phyloP scores from a whole-genome alignment of 495 filamentous ascomycete genomes.

The Xylaria venustula region DNA sequence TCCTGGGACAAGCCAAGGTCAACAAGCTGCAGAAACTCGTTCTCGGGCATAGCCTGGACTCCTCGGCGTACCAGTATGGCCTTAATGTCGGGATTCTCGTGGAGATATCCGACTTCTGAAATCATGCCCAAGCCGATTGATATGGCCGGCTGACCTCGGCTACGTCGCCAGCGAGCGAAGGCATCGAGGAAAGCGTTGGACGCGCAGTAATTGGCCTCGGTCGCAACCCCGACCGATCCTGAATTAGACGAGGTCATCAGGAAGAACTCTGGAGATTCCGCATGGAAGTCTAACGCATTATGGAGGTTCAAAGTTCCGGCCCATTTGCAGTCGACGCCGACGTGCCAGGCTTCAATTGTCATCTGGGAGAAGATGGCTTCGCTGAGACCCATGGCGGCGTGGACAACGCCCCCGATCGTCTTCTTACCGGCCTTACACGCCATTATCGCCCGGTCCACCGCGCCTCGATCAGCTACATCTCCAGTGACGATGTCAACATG shows the following conservation, averaged over 20 bases:
- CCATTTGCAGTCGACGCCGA: constrained; percentile 40
- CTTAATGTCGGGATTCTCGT: constrained; percentile 30
- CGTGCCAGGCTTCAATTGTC: constrained; percentile 33
- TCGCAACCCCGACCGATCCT: constrained; percentile 27
- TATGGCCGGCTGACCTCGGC: constrained; percentile 18
- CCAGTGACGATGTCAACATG: constrained; percentile 22
- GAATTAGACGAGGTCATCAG: constrained; percentile 33
- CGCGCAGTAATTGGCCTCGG: constrained; percentile 39
- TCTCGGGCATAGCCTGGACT: constrained; percentile 30
- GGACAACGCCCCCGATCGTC: constrained; percentile 27
- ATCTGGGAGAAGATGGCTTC: constrained; percentile 44
- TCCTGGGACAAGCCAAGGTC: no score
- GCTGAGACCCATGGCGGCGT: constrained; percentile 42
- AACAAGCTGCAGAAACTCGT: constrained; percentile 34
- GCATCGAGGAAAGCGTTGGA: constrained; percentile 37
- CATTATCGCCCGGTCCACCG: constrained; percentile 18
- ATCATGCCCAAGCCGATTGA: constrained; percentile 23
- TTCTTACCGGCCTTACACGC: constrained; percentile 6
- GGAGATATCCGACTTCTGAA: constrained; percentile 20
- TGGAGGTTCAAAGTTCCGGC: constrained; percentile 39
- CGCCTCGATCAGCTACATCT: constrained; percentile 14
- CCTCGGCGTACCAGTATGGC: constrained; percentile 23
- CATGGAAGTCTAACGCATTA: constrained; percentile 24
- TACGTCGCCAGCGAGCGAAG: constrained; percentile 32
- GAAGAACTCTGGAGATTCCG: constrained; percentile 33